Base-by-base conservation (phyloP, 2,329 filamentous ascomycete genomes). In the Xylariaceae sp. region DNA sequence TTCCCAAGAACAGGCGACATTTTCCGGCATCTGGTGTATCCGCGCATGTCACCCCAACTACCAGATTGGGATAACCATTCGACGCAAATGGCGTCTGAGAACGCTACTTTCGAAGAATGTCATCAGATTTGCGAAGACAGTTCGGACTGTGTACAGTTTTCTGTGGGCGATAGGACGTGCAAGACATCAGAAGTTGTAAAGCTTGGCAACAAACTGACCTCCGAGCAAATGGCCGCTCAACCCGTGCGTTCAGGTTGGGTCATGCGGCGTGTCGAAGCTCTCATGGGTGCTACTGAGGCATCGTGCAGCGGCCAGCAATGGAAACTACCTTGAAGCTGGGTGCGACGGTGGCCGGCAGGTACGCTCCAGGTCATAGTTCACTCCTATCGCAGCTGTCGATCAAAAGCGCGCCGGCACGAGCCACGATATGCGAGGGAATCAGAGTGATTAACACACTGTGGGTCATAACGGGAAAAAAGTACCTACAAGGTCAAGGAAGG, bases 1-100 rank as follows among this genome's bases (percentile, higher is more conserved):
- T 34, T 56, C 17, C 54, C 51, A n/a, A 51, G 54, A 17, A 47
- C 50, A 33, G 51, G 51, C 22, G 48, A 56, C 48, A 17, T 56
- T 12, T 56, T 54, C 48, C 54, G 54, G 4, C 38, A 48, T 1
- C 38, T 56, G 16, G 38, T 56, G 2, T 45, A 45, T 5, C 54
- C 54, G 12, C 41, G 18, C 11, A 50, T 56, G 16, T 42, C 22
- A 16, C 31, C 47, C 18, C 22, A 17, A 14, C 43, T 31, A 18
- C 22, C 19, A 2, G 48, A 54, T 10, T 56, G 54, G 54, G 54
- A 56, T 9, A 56, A 56, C 28, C 47, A 54, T 14, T 54, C 54
- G 16, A 6, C 31, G 3, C 47, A 54, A 6, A 31, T 44, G 2
- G 14, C 22, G 6, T 43, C 34, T 13, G 48, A 54, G 45, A 45